A percentile compares a stretch with the other conserved stretches of the same genome.
These are phyloP conservation scores for Chlorella variabilis DNA, from an alignment of 163 green algal species.

Conservation along the genomic window DNA sequence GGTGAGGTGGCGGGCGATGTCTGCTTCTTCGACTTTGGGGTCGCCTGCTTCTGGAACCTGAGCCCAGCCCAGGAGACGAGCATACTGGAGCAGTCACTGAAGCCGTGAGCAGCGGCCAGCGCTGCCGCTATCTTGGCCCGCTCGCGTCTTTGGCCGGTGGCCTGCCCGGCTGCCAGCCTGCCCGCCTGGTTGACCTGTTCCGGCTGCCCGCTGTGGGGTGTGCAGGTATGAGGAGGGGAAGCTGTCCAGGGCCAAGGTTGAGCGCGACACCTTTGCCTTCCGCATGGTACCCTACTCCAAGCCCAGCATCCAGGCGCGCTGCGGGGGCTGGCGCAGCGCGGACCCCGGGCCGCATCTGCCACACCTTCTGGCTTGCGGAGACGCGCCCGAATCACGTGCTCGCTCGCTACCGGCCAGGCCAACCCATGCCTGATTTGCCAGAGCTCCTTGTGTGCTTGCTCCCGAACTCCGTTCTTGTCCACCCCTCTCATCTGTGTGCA, in stretches of 20 bases:
- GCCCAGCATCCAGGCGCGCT: conserved; percentile 56
- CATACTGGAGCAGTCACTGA: conserved; percentile 9
- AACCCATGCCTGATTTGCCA: too few species aligned
- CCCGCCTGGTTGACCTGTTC: not conserved
- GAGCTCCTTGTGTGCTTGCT: too few species aligned
- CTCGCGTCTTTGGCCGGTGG: not conserved
- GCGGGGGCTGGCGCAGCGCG: too few species aligned
- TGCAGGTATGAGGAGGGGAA: conserved; percentile 48
- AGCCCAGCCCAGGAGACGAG: conserved; percentile 8
- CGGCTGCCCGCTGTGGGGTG: not conserved
- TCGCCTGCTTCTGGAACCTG: conserved; percentile 20
- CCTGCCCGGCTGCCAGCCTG: not conserved
- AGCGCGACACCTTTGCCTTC: conserved; percentile 79
- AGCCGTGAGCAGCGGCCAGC: not conserved
- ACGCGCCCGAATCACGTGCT: too few species aligned
- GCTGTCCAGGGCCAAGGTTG: conserved; percentile 54
- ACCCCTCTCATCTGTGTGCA: conserved; percentile 43
- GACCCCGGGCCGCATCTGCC: too few species aligned
- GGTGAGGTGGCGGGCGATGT: conserved; percentile 52
- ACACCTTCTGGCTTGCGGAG: too few species aligned
- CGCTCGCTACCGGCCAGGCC: too few species aligned
- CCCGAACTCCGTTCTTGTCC: too few species aligned
- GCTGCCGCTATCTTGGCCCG: not conserved
- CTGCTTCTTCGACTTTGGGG: conserved; percentile 80
- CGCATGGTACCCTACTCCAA: conserved; percentile 61